phyloP scores from a whole-genome alignment of 2,329 filamentous ascomycete species.

The Anthostomella pinea region DNA sequence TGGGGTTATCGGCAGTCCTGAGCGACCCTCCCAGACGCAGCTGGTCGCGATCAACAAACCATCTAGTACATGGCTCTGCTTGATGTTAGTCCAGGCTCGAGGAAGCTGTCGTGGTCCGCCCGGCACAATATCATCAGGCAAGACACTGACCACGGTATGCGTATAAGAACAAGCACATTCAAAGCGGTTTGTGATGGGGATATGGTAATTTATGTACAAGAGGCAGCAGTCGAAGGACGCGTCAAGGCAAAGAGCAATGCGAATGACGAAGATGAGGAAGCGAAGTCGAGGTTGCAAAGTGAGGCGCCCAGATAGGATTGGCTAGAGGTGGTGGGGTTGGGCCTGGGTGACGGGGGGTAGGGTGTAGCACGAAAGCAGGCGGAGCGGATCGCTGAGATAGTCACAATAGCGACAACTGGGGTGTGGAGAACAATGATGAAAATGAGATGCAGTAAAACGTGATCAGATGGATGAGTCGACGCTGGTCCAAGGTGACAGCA shows the following conservation, averaged over 20 bases:
- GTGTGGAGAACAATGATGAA: no score
- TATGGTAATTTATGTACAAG: constrained; percentile 22
- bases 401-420: no score
- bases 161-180: constrained; percentile 1
- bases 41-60: constrained; percentile 29
- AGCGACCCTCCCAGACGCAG: constrained; percentile 29
- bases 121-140: constrained; percentile 16
- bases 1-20: constrained; percentile 20
- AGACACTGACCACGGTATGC: constrained; percentile 25
- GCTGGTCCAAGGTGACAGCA: no score
- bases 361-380: no score
- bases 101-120: constrained; percentile 9
- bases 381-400: no score
- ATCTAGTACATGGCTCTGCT: constrained; percentile 39
- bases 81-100: constrained; percentile 24
- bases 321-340: constrained; percentile 22
- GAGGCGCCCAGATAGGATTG: constrained; percentile 32
- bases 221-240: constrained; percentile 14
- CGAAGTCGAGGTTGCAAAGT: constrained; percentile 27
- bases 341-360: constrained; percentile 12
- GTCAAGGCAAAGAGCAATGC: constrained; percentile 20
- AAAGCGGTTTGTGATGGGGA: constrained; percentile 2
- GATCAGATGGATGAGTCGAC: no score
- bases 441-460: no score
- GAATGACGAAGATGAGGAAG: constrained; percentile 20